Evolutionary conservation across 495 filamentous ascomycete species (phyloP).

Genomic region (Penicillium cosmopolitanum): DNA sequence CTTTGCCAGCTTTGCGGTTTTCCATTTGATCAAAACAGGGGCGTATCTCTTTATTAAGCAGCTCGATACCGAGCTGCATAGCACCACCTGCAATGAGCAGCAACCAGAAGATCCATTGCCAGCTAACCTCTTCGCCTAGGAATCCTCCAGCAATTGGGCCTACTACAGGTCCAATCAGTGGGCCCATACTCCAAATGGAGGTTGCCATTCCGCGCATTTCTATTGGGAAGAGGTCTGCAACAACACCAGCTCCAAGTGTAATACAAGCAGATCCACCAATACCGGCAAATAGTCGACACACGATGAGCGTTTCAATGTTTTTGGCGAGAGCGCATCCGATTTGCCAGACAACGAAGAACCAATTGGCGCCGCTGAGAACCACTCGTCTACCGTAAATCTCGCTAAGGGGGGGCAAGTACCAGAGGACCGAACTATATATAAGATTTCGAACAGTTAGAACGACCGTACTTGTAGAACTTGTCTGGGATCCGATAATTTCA

Average conservation of each 20-base stretch:
- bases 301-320: constrained; percentile 58
- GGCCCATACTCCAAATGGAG: constrained; percentile 57
- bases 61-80: constrained; percentile 43
- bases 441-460: constrained; percentile 7
- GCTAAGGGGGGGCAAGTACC: constrained; percentile 48
- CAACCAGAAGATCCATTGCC: constrained; percentile 67
- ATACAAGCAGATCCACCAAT: constrained; percentile 57
- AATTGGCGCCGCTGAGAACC: constrained; percentile 53
- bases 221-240: constrained; percentile 61
- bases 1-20: constrained; percentile 43
- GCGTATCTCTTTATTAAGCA: constrained; percentile 59
- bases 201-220: constrained; percentile 63
- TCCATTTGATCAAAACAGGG: constrained; percentile 52
- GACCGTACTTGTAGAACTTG: neutral
- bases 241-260: constrained; percentile 53
- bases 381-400: constrained; percentile 62
- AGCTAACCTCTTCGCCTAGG: constrained; percentile 54
- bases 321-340: constrained; percentile 71
- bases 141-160: constrained; percentile 60
- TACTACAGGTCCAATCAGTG: constrained; percentile 53
- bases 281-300: constrained; percentile 68
- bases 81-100: constrained; percentile 52
- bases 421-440: constrained; percentile 39
- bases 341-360: constrained; percentile 59
- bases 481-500: neutral